Conservation (phyloP, 2,329 filamentous ascomycete genomes). For the Aplosporella prunicola region DNA sequence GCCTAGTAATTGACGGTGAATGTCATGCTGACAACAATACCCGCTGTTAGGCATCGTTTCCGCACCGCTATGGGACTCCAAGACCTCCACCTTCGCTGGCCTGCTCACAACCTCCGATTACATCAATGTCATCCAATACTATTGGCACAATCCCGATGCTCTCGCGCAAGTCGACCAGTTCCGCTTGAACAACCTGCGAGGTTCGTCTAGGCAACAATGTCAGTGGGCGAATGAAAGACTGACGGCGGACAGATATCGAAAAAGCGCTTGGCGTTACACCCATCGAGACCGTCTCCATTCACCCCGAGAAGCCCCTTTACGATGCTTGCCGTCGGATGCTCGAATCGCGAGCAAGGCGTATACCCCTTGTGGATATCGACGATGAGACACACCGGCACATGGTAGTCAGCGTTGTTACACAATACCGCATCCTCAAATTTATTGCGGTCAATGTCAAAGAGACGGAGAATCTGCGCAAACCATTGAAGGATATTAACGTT, state of each 20-base stretch:
- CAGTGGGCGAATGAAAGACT: conserved; percentile 6
- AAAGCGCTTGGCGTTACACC: conserved; percentile 83
- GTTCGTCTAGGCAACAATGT: conserved; percentile 40
- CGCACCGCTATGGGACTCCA: conserved; percentile 92
- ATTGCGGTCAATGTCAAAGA: conserved; percentile 91
- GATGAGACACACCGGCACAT: conserved; percentile 88
- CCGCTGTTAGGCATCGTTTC: conserved; percentile 95
- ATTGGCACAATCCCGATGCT: conserved; percentile 91
- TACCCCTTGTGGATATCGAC: conserved; percentile 86
- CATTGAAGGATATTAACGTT: conserved; percentile 71
- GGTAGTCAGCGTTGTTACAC: conserved; percentile 93
- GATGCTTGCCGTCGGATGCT: conserved; percentile 94
- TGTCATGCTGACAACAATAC: conserved; percentile 6
- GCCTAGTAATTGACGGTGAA: conserved; percentile 8
- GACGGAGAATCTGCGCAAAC: conserved; percentile 80
- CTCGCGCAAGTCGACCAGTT: conserved; percentile 89
- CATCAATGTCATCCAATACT: conserved; percentile 98
- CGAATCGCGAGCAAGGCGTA: conserved; percentile 81
- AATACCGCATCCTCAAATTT: conserved; percentile 97
- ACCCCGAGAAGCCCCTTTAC: conserved; percentile 82
- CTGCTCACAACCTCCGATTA: conserved; percentile 93
- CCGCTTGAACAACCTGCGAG: conserved; percentile 79
- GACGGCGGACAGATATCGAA: conserved; percentile 66
- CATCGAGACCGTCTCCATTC: conserved; percentile 91
- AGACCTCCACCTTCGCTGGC: conserved; percentile 84